Evolutionary conservation across 495 filamentous ascomycete species (phyloP).

Genomic region (Lophiostoma macrostomum): DNA sequence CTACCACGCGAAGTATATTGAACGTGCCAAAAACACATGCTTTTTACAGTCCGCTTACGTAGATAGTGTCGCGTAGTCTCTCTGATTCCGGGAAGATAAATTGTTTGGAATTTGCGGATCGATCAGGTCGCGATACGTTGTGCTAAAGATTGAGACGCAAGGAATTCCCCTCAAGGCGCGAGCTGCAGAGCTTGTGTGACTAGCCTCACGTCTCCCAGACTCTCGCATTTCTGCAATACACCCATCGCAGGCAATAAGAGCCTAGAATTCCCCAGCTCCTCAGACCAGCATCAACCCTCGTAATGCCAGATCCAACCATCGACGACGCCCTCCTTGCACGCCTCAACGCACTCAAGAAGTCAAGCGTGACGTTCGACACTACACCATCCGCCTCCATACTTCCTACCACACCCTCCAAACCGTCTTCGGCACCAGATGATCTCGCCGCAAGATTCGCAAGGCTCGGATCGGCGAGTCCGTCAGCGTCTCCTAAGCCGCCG

Average conservation of each 20-base stretch:
- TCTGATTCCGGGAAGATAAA: too few relatives aligned
- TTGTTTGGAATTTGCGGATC: too few relatives aligned
- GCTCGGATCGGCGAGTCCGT: conserved; percentile 20
- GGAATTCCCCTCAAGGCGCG: background rate
- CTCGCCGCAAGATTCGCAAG: conserved; percentile 38
- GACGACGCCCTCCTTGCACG: conserved; percentile 41
- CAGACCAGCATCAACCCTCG: background rate
- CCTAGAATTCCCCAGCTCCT: too few relatives aligned
- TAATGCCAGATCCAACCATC: conserved; percentile 18
- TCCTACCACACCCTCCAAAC: background rate
- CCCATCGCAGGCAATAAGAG: background rate
- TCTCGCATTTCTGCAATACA: background rate
- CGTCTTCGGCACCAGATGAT: conserved; percentile 21
- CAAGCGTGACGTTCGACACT: conserved; percentile 28
- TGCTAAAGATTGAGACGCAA: too few relatives aligned
- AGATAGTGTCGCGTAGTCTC: too few relatives aligned
- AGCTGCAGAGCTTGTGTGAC: too few relatives aligned
- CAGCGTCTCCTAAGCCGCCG: conserved; percentile 6
- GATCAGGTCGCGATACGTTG: too few relatives aligned
- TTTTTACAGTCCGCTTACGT: too few relatives aligned
- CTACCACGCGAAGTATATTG: too few relatives aligned
- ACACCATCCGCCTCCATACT: conserved; percentile 5
- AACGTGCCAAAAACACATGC: too few relatives aligned
- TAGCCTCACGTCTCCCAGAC: background rate
- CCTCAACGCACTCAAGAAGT: conserved; percentile 42